Percentiles rank a stretch among this genome's conserved stretches.
phyloP scores from a whole-genome alignment of 129 eudicot genomes.

The Gnaphalium uliginosum region DNA sequence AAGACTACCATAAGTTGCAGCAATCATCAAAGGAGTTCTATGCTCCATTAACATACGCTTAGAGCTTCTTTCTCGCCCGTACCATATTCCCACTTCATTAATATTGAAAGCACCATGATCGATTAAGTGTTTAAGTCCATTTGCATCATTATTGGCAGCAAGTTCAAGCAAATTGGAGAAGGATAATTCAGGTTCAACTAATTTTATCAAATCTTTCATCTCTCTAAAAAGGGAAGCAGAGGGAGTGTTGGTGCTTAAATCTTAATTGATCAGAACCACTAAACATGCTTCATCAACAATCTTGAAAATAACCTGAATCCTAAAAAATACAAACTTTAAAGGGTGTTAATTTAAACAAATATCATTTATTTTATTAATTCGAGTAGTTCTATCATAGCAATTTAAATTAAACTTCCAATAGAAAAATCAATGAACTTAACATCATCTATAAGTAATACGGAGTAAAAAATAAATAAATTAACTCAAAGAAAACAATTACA shows the following conservation, averaged over 20 bases:
- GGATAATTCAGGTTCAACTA: conserved; percentile 6
- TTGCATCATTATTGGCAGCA: conserved; percentile 41
- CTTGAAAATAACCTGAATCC: conserved; percentile 5
- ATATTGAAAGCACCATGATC: neutral
- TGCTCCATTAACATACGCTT: conserved; percentile 38
- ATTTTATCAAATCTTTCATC: conserved; percentile 20
- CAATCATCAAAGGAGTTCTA: conserved; percentile 46
- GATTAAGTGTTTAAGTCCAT: conserved; percentile 23
- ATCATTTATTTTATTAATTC: neutral
- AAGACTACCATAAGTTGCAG: conserved; percentile 43
- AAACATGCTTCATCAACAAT: conserved; percentile 26
- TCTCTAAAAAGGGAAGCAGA: neutral
- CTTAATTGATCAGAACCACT: conserved; percentile 22
- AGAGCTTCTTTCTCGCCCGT: conserved; percentile 30
- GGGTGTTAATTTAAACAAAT: neutral
- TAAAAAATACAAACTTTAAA: conserved; percentile 20
- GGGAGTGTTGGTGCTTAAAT: neutral
- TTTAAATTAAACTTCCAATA: neutral
- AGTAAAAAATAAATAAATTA: neutral
- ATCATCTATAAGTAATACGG: neutral
- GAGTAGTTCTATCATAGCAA: neutral
- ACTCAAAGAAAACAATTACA: neutral
- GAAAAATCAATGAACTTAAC: neutral
- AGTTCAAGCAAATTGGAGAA: conserved; percentile 39
- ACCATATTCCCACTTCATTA: conserved; percentile 39